A percentile compares a stretch with the other conserved stretches of the same genome.
These are phyloP conservation scores for Termitomyces sp. DNA, from an alignment of 768 basidiomycete genomes.

Conservation along the genomic window DNA sequence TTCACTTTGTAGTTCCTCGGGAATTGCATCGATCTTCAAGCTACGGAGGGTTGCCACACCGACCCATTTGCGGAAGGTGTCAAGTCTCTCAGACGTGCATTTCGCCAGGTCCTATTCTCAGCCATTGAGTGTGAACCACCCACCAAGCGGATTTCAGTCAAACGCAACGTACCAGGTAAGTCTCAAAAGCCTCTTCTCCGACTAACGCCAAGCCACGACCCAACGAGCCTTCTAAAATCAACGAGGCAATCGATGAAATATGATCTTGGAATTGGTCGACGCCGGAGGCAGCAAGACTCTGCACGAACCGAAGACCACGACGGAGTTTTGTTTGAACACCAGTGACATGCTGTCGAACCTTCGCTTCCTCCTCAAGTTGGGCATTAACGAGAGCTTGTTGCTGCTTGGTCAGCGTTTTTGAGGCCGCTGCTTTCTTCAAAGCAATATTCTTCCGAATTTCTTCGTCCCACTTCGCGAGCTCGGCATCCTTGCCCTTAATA, in stretches of 20 bases:
- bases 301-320: constrained; percentile 68
- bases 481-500: constrained; percentile 81
- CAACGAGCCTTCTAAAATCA: constrained; percentile 66
- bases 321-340: constrained; percentile 48
- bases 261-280: constrained; percentile 50
- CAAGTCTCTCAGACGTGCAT: constrained; percentile 72
- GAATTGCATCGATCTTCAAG: constrained; percentile 58
- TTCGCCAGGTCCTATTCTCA: constrained; percentile 54
- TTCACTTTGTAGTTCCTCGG: constrained; percentile 70
- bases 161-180: constrained; percentile 62
- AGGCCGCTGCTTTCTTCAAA: constrained; percentile 61
- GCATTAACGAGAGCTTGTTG: constrained; percentile 80
- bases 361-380: constrained; percentile 78
- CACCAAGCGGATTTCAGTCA: neutral
- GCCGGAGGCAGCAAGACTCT: constrained; percentile 48
- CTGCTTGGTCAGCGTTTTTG: constrained; percentile 66
- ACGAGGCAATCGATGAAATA: constrained; percentile 49
- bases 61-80: constrained; percentile 62
- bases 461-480: constrained; percentile 92
- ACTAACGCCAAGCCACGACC: constrained; percentile 57
- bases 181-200: constrained; percentile 58
- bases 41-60: constrained; percentile 82
- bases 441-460: constrained; percentile 86
- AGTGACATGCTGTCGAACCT: constrained; percentile 56
- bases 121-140: neutral